These are phyloP conservation scores for Aspergillus ochraceoroseus DNA, from an alignment of 2,329 filamentous ascomycete species.

Conservation along the genomic window DNA sequence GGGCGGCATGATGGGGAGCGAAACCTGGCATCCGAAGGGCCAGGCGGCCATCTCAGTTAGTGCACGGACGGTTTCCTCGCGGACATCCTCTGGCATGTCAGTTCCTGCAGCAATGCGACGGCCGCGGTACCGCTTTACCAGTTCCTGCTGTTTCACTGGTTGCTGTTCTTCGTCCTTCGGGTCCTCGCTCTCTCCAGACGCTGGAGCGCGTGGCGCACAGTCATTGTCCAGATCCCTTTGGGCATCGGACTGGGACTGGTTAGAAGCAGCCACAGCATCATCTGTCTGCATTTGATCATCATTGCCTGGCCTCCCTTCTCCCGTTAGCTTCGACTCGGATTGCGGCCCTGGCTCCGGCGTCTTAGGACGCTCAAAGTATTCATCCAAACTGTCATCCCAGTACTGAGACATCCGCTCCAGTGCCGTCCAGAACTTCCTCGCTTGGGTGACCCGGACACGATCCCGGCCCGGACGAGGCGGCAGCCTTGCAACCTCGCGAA, in stretches of 20 bases:
- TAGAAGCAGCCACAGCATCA: too few relatives aligned
- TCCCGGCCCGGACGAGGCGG: slow-evolving; percentile 42
- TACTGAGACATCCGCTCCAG: slow-evolving; percentile 58
- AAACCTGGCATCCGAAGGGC: slow-evolving; percentile 54
- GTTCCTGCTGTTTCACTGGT: slow-evolving; percentile 11
- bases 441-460: slow-evolving; percentile 51
- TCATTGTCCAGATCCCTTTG: slow-evolving; percentile 27
- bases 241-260: slow-evolving; percentile 6
- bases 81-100: slow-evolving; percentile 56
- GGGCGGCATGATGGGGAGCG: slow-evolving; percentile 45
- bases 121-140: slow-evolving; percentile 49
- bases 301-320: slow-evolving; percentile 18
- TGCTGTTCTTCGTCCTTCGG: background rate
- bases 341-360: slow-evolving; percentile 18
- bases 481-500: slow-evolving; percentile 51
- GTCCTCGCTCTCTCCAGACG: background rate
- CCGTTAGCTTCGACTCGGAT: slow-evolving; percentile 8
- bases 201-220: too few relatives aligned
- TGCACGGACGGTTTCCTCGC: slow-evolving; percentile 52
- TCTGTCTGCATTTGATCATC: slow-evolving; percentile 23
- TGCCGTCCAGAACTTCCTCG: slow-evolving; percentile 57
- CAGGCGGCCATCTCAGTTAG: slow-evolving; percentile 56
- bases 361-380: slow-evolving; percentile 47
- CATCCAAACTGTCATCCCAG: slow-evolving; percentile 57
- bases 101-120: slow-evolving; percentile 53